phyloP scores from a whole-genome alignment of 2,329 filamentous ascomycete genomes.

The Botryosphaeria agaves region DNA sequence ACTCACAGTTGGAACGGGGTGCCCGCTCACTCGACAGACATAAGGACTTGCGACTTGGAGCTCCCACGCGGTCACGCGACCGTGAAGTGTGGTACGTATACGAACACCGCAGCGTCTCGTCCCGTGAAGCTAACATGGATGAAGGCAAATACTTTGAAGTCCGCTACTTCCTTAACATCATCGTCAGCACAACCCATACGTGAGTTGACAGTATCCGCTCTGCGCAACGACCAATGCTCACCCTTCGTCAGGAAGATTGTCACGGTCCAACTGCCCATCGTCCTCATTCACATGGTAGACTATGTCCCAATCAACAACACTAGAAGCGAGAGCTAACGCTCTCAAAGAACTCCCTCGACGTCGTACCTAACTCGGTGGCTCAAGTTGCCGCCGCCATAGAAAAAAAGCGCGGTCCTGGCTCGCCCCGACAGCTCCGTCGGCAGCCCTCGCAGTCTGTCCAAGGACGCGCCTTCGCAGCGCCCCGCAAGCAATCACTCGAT shows the following conservation, averaged over 20 bases:
- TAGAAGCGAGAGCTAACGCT: neutral
- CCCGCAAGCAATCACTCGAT: constrained; percentile 32
- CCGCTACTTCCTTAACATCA: constrained; percentile 35
- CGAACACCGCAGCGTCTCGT: constrained; percentile 2
- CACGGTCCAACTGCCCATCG: constrained; percentile 35
- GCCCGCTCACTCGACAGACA: constrained; percentile 24
- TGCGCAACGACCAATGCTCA: constrained; percentile 6
- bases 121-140: constrained; percentile 4
- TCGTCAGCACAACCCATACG: constrained; percentile 26
- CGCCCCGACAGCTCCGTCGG: constrained; percentile 9
- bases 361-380: constrained; percentile 35
- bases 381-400: constrained; percentile 38
- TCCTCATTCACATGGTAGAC: constrained; percentile 34
- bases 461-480: constrained; percentile 34
- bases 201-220: constrained; percentile 7
- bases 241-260: constrained; percentile 24
- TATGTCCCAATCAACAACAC: constrained; percentile 4
- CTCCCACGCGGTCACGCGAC: constrained; percentile 33
- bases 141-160: constrained; percentile 38
- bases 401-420: constrained; percentile 21
- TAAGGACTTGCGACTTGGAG: constrained; percentile 31
- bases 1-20: constrained; percentile 29
- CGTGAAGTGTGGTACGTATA: constrained; percentile 26
- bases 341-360: constrained; percentile 33
- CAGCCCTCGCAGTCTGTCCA: constrained; percentile 23